phyloP scores from a whole-genome alignment of 2,329 filamentous ascomycete species.

The Plectosphaerella sp. region DNA sequence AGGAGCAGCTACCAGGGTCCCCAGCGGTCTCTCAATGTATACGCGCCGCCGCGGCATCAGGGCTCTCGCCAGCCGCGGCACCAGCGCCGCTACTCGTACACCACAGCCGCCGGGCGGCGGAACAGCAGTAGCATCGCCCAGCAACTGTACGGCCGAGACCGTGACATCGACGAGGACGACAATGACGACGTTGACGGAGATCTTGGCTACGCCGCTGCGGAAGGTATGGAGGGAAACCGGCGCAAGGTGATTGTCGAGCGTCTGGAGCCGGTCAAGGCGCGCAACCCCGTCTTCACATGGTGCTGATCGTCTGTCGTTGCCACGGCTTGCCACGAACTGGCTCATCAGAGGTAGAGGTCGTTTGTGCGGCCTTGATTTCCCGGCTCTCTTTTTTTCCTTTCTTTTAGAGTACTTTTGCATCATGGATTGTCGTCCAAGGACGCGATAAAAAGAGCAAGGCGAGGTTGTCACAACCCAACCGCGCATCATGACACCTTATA shows the following conservation, averaged over 20 bases:
- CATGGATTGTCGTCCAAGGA: too few relatives aligned
- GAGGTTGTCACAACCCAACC: too few relatives aligned
- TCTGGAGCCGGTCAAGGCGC: slow-evolving; percentile 90
- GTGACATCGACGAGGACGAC: slow-evolving; percentile 41
- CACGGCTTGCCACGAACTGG: too few relatives aligned
- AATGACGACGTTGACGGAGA: slow-evolving; percentile 85
- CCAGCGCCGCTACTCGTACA: slow-evolving; percentile 51
- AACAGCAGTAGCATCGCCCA: slow-evolving; percentile 48
- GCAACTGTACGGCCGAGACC: slow-evolving; percentile 36
- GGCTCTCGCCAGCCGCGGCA: slow-evolving; percentile 24
- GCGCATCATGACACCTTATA: too few relatives aligned
- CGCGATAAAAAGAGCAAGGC: too few relatives aligned
- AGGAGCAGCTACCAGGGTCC: slow-evolving; percentile 37
- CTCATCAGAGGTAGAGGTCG: too few relatives aligned
- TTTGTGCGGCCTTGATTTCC: too few relatives aligned
- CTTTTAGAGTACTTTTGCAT: too few relatives aligned
- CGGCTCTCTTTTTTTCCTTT: too few relatives aligned
- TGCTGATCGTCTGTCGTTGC: slow-evolving; percentile 51
- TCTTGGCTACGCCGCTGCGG: slow-evolving; percentile 87
- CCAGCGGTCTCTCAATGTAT: slow-evolving; percentile 35
- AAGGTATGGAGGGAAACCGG: slow-evolving; percentile 86
- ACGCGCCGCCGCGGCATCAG: slow-evolving; percentile 38
- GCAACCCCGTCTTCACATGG: slow-evolving; percentile 96
- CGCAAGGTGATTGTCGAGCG: slow-evolving; percentile 96
- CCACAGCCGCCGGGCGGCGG: slow-evolving; percentile 40